Conservation (phyloP, 2,329 filamentous ascomycete species). For the Bisporella sp. region DNA sequence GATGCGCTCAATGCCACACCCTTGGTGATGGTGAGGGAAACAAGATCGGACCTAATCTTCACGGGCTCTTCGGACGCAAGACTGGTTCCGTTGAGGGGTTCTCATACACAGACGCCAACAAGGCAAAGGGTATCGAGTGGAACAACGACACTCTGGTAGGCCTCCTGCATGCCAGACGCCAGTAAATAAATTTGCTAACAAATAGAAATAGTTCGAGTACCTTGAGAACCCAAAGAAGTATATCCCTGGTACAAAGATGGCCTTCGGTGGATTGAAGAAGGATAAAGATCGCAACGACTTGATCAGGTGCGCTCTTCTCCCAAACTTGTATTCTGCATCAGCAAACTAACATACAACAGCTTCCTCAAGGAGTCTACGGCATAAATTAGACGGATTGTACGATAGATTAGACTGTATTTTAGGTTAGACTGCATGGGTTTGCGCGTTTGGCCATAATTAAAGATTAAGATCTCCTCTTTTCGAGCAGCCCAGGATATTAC, state of each 20-base stretch:
- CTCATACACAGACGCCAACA: conserved; percentile 99
- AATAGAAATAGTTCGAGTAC: conserved; percentile 69
- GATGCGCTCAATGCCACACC: conserved; percentile 98
- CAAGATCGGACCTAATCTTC: conserved; percentile 96
- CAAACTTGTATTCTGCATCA: too few relatives aligned
- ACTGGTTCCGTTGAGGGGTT: conserved; percentile 86
- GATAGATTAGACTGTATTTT: conserved; percentile 20
- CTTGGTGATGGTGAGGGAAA: conserved; percentile 83
- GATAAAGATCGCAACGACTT: conserved; percentile 98
- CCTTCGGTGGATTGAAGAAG: conserved; percentile 99
- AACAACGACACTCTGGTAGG: conserved; percentile 75
- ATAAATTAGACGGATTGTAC: conserved; percentile 41
- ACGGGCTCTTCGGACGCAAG: conserved; percentile 97
- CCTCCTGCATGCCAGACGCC: conserved; percentile 7
- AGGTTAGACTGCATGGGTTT: conserved; percentile 17
- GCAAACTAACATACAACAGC: conserved; percentile 27
- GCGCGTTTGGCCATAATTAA: conserved; percentile 3
- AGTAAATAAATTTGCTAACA: too few relatives aligned
- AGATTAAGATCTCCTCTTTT: conserved; percentile 9
- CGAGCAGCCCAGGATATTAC: background rate
- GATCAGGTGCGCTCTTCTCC: conserved; percentile 69
- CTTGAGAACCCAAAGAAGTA: conserved; percentile 99
- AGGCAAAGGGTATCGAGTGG: conserved; percentile 90
- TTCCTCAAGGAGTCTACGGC: conserved; percentile 63
- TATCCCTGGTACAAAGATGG: conserved; percentile 99